These are phyloP conservation scores for Metschnikowia lachancei DNA, from an alignment of 805 yeast genomes.

Conservation along the genomic window DNA sequence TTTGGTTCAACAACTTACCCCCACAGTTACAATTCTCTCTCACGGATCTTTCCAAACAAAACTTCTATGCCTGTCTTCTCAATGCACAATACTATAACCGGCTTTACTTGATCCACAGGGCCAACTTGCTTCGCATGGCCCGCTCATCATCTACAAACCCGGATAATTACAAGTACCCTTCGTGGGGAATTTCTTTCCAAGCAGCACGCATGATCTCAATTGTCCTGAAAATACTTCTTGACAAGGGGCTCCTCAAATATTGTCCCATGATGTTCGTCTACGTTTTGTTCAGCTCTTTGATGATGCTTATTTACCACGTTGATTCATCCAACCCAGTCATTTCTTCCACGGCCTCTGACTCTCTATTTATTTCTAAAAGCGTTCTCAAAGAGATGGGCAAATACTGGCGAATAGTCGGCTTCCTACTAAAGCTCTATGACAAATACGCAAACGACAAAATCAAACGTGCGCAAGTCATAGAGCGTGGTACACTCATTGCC, in stretches of 20 bases:
- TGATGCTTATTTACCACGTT: slow-evolving; percentile 71
- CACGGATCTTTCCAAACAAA: slow-evolving; percentile 51
- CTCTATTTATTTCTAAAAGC: slow-evolving; percentile 36
- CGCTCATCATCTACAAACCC: slow-evolving; percentile 39
- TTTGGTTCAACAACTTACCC: slow-evolving; percentile 71
- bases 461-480: slow-evolving; percentile 41
- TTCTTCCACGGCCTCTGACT: slow-evolving; percentile 43
- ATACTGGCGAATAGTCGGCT: slow-evolving; percentile 40
- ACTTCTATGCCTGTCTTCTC: slow-evolving; percentile 55
- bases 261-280: slow-evolving; percentile 61
- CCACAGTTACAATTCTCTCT: slow-evolving; percentile 60
- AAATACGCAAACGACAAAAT: slow-evolving; percentile 43
- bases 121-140: slow-evolving; percentile 57
- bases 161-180: slow-evolving; percentile 52
- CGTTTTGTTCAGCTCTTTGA: slow-evolving; percentile 59
- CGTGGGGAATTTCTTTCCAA: slow-evolving; percentile 81
- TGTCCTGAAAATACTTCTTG: slow-evolving; percentile 55
- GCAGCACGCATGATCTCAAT: slow-evolving; percentile 74
- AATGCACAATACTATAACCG: slow-evolving; percentile 71
- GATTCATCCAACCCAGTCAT: slow-evolving; percentile 42
- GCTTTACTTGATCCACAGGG: slow-evolving; percentile 67
- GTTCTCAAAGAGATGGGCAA: slow-evolving; percentile 38
- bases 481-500: slow-evolving; percentile 37
- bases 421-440: slow-evolving; percentile 37
- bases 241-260: slow-evolving; percentile 46